These are phyloP conservation scores for Xylaria bambusicola DNA, from an alignment of 495 filamentous ascomycete species.

Conservation along the genomic window DNA sequence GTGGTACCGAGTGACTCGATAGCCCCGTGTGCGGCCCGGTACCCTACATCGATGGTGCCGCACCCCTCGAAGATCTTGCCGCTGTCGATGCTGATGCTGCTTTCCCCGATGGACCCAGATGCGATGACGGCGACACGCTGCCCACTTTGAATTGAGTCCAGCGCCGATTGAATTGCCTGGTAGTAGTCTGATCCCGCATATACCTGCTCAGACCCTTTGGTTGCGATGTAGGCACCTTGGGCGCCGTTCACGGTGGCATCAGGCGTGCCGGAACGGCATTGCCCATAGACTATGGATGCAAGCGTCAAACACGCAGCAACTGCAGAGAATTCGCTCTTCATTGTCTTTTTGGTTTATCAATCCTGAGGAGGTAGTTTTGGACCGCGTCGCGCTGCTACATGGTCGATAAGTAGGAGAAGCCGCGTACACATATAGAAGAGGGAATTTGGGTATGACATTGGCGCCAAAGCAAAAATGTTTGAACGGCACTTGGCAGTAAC, in stretches of 20 bases:
- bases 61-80: slow-evolving; percentile 52
- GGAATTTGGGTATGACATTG: no score
- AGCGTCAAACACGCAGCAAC: slow-evolving; percentile 34
- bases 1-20: slow-evolving; percentile 42
- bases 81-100: slow-evolving; percentile 49
- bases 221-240: slow-evolving; percentile 38
- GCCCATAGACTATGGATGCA: slow-evolving; percentile 17
- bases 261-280: slow-evolving; percentile 44
- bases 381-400: no score
- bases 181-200: slow-evolving; percentile 49
- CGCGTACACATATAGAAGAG: no score
- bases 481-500: no score
- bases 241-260: slow-evolving; percentile 44
- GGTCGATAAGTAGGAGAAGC: neutral
- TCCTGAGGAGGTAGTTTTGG: no score
- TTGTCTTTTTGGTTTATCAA: neutral
- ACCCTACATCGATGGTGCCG: slow-evolving; percentile 49
- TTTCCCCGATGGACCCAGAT: slow-evolving; percentile 57
- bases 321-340: slow-evolving; percentile 17
- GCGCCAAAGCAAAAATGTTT: no score
- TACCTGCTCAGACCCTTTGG: slow-evolving; percentile 30
- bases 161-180: slow-evolving; percentile 44
- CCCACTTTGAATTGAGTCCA: slow-evolving; percentile 54
- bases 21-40: slow-evolving; percentile 41
- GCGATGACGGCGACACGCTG: slow-evolving; percentile 61